A percentile compares a stretch with the other conserved stretches of the same genome.
Evolutionary conservation across 306 rosid species (phyloP).

Genomic region (Gastrolobium villosum): DNA sequence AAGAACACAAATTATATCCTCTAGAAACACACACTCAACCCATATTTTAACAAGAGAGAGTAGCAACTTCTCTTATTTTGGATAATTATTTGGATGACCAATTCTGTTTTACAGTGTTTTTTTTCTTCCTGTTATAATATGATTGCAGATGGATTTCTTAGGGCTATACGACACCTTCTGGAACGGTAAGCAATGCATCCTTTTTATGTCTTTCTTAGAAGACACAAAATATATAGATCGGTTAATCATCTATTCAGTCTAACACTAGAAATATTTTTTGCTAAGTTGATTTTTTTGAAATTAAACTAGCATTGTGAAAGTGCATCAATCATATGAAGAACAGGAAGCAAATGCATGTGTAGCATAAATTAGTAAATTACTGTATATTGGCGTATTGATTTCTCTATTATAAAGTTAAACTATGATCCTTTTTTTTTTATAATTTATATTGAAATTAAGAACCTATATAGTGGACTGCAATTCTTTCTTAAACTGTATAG

Average conservation of each 20-base stretch:
- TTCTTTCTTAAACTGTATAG: too few relatives aligned
- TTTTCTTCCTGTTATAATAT: neutral
- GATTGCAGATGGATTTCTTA: slow-evolving; percentile 59
- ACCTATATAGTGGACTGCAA: too few relatives aligned
- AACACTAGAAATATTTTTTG: neutral
- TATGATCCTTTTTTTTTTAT: too few relatives aligned
- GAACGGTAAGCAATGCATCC: slow-evolving; percentile 50
- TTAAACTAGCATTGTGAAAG: neutral
- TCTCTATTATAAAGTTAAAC: neutral
- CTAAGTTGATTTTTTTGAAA: slow-evolving; percentile 8
- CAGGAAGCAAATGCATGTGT: neutral
- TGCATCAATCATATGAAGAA: slow-evolving; percentile 7
- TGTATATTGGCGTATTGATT: neutral
- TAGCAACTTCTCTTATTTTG: too few relatives aligned
- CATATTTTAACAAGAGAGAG: too few relatives aligned
- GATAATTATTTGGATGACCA: neutral
- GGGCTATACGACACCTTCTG: slow-evolving; percentile 47
- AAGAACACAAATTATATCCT: too few relatives aligned
- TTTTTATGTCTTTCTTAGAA: slow-evolving; percentile 20
- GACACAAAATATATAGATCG: neutral
- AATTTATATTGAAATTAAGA: too few relatives aligned
- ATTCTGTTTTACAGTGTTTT: neutral
- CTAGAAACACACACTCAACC: too few relatives aligned
- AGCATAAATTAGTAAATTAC: slow-evolving; percentile 27
- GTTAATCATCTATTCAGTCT: neutral